phyloP scores from a whole-genome alignment of 495 filamentous ascomycete species.

The Hyaloscypha variabilis region DNA sequence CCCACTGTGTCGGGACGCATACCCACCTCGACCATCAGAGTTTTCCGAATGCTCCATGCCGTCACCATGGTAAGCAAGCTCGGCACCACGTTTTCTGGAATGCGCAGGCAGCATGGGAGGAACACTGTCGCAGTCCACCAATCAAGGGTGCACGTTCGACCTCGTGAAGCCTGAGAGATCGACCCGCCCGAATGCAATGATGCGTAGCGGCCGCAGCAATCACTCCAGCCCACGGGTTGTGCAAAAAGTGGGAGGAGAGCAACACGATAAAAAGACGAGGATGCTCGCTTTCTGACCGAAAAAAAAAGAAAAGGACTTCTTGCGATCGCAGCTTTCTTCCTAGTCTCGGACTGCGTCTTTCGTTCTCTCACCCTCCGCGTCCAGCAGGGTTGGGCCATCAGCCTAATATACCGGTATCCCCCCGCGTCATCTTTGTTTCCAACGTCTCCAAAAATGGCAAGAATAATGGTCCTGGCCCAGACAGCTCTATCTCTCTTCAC shows the following conservation, averaged over 20 bases:
- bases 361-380: too few species aligned
- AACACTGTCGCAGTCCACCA: background rate
- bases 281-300: too few species aligned
- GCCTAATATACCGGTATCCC: too few species aligned
- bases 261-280: too few species aligned
- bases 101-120: background rate
- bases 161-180: background rate
- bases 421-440: too few species aligned
- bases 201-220: background rate
- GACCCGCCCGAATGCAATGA: background rate
- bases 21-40: background rate
- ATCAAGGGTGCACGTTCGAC: background rate
- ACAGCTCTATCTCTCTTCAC: conserved; percentile 1
- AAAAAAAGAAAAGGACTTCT: too few species aligned
- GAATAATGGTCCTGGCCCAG: background rate
- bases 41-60: background rate
- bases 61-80: background rate
- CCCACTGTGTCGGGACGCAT: background rate
- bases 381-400: too few species aligned
- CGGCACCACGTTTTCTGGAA: background rate
- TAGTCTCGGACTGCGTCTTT: too few species aligned
- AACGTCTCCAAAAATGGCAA: background rate
- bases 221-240: too few species aligned
- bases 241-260: too few species aligned
- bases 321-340: too few species aligned